Percentiles rank a stretch among this genome's conserved stretches.
Evolutionary conservation across 768 basidiomycete species (phyloP).

Genomic region (Cyclocybe aegerita): DNA sequence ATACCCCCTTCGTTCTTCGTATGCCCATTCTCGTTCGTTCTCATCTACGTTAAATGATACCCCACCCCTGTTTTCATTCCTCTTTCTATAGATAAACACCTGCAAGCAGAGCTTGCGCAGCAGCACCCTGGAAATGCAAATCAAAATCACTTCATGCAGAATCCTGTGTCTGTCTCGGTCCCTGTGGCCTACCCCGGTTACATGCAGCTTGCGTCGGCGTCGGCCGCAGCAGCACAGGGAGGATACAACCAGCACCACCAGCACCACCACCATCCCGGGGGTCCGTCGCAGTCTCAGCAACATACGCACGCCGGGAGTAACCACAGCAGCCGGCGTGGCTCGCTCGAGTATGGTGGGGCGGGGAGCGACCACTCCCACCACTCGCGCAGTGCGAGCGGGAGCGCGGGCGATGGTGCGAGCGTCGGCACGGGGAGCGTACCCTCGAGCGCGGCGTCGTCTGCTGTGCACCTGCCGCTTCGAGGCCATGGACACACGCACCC

Average conservation of each 20-base stretch:
- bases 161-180: not conserved
- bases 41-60: too few relatives aligned
- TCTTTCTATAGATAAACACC: constrained; percentile 7
- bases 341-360: too few relatives aligned
- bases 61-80: not conserved
- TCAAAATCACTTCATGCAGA: constrained; percentile 8
- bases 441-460: constrained; percentile 54
- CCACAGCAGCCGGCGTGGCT: too few relatives aligned
- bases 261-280: not conserved
- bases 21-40: too few relatives aligned
- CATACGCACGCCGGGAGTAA: too few relatives aligned
- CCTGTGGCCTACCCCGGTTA: not conserved
- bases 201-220: not conserved
- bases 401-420: too few relatives aligned
- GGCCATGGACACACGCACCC: too few relatives aligned
- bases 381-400: too few relatives aligned
- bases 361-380: too few relatives aligned
- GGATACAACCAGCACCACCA: constrained; percentile 1
- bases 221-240: not conserved
- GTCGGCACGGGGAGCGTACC: too few relatives aligned
- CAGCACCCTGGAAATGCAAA: not conserved
- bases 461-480: constrained; percentile 44
- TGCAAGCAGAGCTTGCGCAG: constrained; percentile 2
- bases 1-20: too few relatives aligned
- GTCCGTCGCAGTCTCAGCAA: too few relatives aligned